Conservation (phyloP, 2,329 filamentous ascomycete genomes). For the Hyphodiscus sp. region DNA sequence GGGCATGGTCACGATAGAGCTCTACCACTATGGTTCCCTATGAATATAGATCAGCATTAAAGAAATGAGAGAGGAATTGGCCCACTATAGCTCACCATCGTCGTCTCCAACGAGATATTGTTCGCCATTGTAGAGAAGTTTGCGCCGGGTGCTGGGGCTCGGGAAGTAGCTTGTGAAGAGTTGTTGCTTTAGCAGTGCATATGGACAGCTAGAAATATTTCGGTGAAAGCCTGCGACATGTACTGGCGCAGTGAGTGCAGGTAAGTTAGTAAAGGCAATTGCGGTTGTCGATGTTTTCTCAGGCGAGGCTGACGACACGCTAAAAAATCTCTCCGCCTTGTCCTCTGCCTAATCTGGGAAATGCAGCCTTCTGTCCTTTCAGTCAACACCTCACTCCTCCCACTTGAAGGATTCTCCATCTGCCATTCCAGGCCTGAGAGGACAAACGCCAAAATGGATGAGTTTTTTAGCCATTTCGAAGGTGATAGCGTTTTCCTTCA, state of each 20-base stretch:
- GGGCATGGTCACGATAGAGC: slow-evolving; percentile 84
- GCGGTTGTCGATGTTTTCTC: not conserved
- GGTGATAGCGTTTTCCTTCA: slow-evolving; percentile 21
- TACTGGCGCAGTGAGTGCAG: not conserved
- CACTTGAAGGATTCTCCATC: not conserved
- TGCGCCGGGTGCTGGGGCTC: slow-evolving; percentile 5
- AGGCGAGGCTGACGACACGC: not conserved
- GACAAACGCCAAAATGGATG: slow-evolving; percentile 5
- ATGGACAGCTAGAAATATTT: not conserved
- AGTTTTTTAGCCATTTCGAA: slow-evolving; percentile 12
- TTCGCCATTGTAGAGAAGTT: slow-evolving; percentile 55
- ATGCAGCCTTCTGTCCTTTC: not conserved
- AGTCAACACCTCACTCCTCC: not conserved
- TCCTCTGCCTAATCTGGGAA: not conserved
- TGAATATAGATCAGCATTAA: slow-evolving; percentile 1
- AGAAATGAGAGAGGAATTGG: not conserved
- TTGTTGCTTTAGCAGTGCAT: not conserved
- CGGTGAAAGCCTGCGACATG: not conserved
- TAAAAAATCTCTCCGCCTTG: not conserved
- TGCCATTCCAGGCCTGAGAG: not conserved
- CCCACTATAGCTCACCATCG: slow-evolving; percentile 54
- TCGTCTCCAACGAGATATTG: slow-evolving; percentile 74
- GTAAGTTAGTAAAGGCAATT: not conserved
- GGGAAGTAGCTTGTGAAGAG: not conserved
- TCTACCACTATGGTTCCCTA: slow-evolving; percentile 81